Conservation (phyloP, 352 stramenopile species). For the Pythium rhizo-oryzae region DNA sequence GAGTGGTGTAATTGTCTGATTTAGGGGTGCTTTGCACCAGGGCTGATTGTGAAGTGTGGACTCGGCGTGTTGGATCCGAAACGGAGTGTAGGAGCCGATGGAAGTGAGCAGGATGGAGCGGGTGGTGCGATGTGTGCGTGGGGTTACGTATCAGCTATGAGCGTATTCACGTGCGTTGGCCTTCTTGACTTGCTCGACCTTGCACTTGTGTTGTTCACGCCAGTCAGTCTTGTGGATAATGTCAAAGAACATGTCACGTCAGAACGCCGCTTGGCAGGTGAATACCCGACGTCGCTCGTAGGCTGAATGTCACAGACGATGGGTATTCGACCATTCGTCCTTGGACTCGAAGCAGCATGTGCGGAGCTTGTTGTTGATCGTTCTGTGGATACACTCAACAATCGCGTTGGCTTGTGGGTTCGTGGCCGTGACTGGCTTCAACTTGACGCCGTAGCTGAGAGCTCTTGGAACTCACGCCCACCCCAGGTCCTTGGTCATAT, state of each 20-base stretch:
- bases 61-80: too few relatives aligned
- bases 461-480: conserved; percentile 3
- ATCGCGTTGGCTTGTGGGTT: conserved; percentile 5
- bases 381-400: neutral
- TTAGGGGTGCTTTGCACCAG: too few relatives aligned
- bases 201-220: neutral
- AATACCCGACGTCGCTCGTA: conserved; percentile 1
- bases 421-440: neutral
- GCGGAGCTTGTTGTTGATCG: conserved; percentile 1
- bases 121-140: too few relatives aligned
- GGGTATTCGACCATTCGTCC: conserved; percentile 5
- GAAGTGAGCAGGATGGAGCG: too few relatives aligned
- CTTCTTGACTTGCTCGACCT: conserved; percentile 1
- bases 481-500: too few relatives aligned
- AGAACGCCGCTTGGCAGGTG: conserved; percentile 1
- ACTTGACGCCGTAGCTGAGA: conserved; percentile 1
- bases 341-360: neutral
- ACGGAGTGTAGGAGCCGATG: too few relatives aligned
- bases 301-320: neutral
- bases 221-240: conserved; percentile 3
- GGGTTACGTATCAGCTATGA: too few relatives aligned
- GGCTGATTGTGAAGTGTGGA: too few relatives aligned
- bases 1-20: too few relatives aligned
- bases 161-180: neutral
- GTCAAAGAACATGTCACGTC: conserved; percentile 16